Base-by-base conservation (phyloP, 2,329 filamentous ascomycete genomes). In the Geosmithia putterillii region DNA sequence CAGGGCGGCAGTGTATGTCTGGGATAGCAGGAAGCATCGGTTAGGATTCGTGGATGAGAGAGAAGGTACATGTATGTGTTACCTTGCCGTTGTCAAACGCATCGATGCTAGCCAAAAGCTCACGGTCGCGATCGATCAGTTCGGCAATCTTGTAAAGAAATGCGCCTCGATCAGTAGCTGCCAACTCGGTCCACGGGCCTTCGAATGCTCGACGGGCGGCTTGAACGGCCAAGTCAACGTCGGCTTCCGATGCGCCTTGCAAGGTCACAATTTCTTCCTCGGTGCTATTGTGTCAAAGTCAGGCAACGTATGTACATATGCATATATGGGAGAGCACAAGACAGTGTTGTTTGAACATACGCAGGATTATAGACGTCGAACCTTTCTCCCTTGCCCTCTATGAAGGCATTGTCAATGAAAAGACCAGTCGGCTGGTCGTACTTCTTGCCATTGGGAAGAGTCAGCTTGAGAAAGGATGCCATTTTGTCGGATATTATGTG, bases 41-140 rank as follows among this genome's bases (percentile, higher is more conserved):
- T n/a, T n/a, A n/a, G n/a, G n/a, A n/a, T n/a, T n/a, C n/a, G n/a
- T n/a, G n/a, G n/a, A n/a, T n/a, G n/a, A n/a, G n/a, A n/a, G n/a
- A n/a, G n/a, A n/a, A n/a, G n/a, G n/a, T n/a, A n/a, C n/a, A n/a
- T n/a, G n/a, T n/a, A n/a, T n/a, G n/a, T n/a, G n/a, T n/a, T n/a
- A 32, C 28, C 46, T 61, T 61, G 57, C 83, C 86, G 52, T 88
- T 89, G 55, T 92, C 85, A 84, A 84, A 90, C 0, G 86, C 85
- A 62, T 94, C 86, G 7, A 71, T 59, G 2, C 68, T 69, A 4
- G 67, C 67, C 4, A 72, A 54, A 0, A 53, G 43, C 34, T 67
- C 65, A 23, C 67, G 70, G 55, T 90, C 69, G 55, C 79, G 58
- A 48, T 85, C 79, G 19, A 88, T 66, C 20, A 92, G 66, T 42